Evolutionary conservation across 192 early-diverging fungal genomes (phyloP).

Genomic region (Linnemannia elongata): DNA sequence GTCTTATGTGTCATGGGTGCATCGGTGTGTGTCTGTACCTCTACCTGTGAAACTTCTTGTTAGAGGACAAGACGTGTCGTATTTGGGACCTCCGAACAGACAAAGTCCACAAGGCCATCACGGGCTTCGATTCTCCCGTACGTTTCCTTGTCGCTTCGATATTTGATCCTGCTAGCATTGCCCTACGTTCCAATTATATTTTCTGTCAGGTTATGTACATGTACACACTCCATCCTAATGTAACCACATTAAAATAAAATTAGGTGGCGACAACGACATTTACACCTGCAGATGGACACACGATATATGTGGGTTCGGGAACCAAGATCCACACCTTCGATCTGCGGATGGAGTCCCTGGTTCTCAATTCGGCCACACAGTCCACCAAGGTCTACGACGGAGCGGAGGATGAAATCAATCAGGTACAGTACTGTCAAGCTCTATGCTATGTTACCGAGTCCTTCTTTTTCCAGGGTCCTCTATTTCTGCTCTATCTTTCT

Average conservation of each 20-base stretch:
- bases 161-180: neutral
- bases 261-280: conserved; percentile 38
- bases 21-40: too few species aligned
- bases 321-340: conserved; percentile 59
- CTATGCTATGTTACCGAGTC: neutral
- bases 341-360: conserved; percentile 54
- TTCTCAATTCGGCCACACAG: conserved; percentile 43
- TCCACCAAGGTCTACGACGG: conserved; percentile 50
- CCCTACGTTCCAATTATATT: neutral
- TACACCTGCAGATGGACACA: conserved; percentile 37
- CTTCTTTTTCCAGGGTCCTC: neutral
- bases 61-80: conserved; percentile 55
- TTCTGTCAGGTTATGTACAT: neutral
- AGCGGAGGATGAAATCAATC: conserved; percentile 65
- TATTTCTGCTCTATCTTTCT: neutral
- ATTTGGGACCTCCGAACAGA: conserved; percentile 52
- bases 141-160: neutral
- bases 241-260: neutral
- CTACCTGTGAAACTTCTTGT: neutral
- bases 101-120: conserved; percentile 50
- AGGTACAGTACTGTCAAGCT: conserved; percentile 25
- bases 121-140: conserved; percentile 43
- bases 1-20: too few species aligned
- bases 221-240: neutral
- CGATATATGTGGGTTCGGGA: conserved; percentile 43